These are phyloP conservation scores for Pharus latifolius DNA, from an alignment of 176 grass and related monocot genomes.

Conservation along the genomic window DNA sequence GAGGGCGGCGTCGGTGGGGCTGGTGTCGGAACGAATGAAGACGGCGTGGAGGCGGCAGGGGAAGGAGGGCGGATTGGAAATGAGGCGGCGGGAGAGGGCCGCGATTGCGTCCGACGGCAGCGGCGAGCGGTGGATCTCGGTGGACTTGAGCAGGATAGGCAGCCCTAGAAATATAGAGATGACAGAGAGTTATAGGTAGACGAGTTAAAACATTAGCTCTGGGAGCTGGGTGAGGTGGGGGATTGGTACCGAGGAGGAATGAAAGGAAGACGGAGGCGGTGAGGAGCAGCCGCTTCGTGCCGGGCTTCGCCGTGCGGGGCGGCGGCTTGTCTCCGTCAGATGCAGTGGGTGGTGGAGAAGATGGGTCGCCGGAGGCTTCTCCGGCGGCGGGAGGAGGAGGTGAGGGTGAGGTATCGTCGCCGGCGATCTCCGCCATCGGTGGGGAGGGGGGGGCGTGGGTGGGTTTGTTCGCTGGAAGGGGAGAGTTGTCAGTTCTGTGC, in stretches of 20 bases:
- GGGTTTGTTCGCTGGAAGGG: neutral
- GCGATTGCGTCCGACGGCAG: slow-evolving; percentile 74
- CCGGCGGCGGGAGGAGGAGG: neutral
- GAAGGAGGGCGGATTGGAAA: slow-evolving; percentile 44
- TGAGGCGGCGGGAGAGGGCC: slow-evolving; percentile 45
- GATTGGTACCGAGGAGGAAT: slow-evolving; percentile 52
- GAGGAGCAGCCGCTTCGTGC: slow-evolving; percentile 62
- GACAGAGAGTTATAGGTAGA: neutral
- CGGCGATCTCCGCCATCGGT: slow-evolving; percentile 41
- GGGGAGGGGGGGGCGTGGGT: neutral
- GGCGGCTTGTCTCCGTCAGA: neutral
- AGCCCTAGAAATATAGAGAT: slow-evolving; percentile 20
- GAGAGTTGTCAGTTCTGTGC: neutral
- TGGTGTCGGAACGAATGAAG: slow-evolving; percentile 26
- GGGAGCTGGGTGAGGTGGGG: neutral
- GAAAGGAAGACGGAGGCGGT: slow-evolving; percentile 61
- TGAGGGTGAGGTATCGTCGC: neutral
- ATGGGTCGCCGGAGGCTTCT: neutral
- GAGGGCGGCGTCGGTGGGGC: slow-evolving; percentile 12
- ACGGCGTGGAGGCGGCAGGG: slow-evolving; percentile 54
- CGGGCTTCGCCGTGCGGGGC: slow-evolving; percentile 34
- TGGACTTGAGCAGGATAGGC: slow-evolving; percentile 76
- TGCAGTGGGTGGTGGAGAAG: neutral
- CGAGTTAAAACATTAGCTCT: neutral
- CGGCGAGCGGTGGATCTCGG: slow-evolving; percentile 79